Evolutionary conservation across 495 filamentous ascomycete species (phyloP).

Genomic region (Podospora conica): DNA sequence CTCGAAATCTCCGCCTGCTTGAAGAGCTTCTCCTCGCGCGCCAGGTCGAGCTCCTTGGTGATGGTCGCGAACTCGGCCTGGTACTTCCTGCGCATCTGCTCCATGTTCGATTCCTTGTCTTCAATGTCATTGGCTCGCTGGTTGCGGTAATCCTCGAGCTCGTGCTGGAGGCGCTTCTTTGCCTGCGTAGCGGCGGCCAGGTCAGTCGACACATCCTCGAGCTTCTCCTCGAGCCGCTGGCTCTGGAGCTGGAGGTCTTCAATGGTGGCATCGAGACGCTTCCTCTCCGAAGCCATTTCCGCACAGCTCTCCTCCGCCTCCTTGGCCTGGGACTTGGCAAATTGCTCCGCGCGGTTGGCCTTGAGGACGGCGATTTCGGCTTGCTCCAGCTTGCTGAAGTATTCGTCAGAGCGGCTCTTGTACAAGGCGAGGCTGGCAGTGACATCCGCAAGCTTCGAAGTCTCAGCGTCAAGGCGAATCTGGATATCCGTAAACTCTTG

Average conservation of each 20-base stretch:
- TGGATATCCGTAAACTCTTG: conserved; percentile 92
- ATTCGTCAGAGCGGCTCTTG: conserved; percentile 91
- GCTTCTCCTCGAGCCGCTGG: conserved; percentile 80
- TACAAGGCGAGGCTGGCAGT: conserved; percentile 79
- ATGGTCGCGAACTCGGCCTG: conserved; percentile 85
- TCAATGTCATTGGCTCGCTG: conserved; percentile 94
- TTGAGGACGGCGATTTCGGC: conserved; percentile 94
- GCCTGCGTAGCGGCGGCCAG: conserved; percentile 79
- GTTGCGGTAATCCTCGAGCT: conserved; percentile 94
- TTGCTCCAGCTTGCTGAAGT: conserved; percentile 95
- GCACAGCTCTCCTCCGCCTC: conserved; percentile 91
- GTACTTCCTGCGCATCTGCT: conserved; percentile 96
- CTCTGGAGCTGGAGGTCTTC: conserved; percentile 88
- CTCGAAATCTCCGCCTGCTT: conserved; percentile 61
- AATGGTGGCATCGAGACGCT: conserved; percentile 78
- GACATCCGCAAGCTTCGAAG: conserved; percentile 77
- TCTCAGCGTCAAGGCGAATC: conserved; percentile 84
- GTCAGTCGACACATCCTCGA: conserved; percentile 90
- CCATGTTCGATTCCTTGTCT: conserved; percentile 92
- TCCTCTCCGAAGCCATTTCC: conserved; percentile 84
- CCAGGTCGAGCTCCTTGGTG: conserved; percentile 86
- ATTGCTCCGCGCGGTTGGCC: conserved; percentile 84
- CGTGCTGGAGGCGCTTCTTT: conserved; percentile 93
- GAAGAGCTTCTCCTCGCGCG: conserved; percentile 72
- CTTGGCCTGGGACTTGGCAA: conserved; percentile 78